These are phyloP conservation scores for Cordyceps farinosa DNA, from an alignment of 2,329 filamentous ascomycete genomes.

Conservation along the genomic window DNA sequence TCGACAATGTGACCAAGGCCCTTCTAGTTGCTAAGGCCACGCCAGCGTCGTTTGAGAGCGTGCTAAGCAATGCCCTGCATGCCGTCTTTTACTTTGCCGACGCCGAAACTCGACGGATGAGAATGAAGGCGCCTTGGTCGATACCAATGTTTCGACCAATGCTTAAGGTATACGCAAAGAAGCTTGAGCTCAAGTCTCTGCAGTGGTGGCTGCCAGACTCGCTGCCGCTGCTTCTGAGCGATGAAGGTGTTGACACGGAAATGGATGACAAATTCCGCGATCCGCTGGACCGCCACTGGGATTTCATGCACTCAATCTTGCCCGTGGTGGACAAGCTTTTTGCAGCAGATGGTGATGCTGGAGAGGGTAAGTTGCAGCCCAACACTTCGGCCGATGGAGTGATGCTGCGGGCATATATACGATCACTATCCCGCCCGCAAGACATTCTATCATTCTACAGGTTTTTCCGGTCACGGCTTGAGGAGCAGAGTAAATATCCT, in stretches of 20 bases:
- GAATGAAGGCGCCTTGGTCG: slow-evolving; percentile 30
- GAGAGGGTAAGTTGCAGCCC: slow-evolving; percentile 33
- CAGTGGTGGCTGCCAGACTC: slow-evolving; percentile 38
- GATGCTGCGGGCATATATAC: slow-evolving; percentile 47
- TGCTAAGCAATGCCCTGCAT: slow-evolving; percentile 44
- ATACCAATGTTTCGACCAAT: slow-evolving; percentile 44
- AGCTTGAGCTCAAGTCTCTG: slow-evolving; percentile 46
- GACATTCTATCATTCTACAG: slow-evolving; percentile 44
- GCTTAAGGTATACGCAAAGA: slow-evolving; percentile 46
- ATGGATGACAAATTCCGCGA: slow-evolving; percentile 25
- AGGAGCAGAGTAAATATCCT: slow-evolving; percentile 35
- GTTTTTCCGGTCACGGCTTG: slow-evolving; percentile 43
- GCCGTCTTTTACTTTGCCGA: slow-evolving; percentile 44
- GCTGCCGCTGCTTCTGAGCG: slow-evolving; percentile 29
- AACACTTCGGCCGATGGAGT: slow-evolving; percentile 39
- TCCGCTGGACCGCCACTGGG: slow-evolving; percentile 25
- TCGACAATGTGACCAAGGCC: slow-evolving; percentile 44
- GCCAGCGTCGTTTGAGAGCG: slow-evolving; percentile 35
- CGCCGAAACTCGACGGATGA: slow-evolving; percentile 34
- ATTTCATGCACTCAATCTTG: slow-evolving; percentile 31
- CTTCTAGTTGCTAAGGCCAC: slow-evolving; percentile 47
- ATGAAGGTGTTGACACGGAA: slow-evolving; percentile 17
- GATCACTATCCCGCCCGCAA: slow-evolving; percentile 36
- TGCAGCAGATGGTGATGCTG: slow-evolving; percentile 19
- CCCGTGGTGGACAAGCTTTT: slow-evolving; percentile 34